Evolutionary conservation across 2,329 filamentous ascomycete genomes (phyloP), one percentile per base, ranked within the genome.

Genomic region (Fusarium papillatum): DNA sequence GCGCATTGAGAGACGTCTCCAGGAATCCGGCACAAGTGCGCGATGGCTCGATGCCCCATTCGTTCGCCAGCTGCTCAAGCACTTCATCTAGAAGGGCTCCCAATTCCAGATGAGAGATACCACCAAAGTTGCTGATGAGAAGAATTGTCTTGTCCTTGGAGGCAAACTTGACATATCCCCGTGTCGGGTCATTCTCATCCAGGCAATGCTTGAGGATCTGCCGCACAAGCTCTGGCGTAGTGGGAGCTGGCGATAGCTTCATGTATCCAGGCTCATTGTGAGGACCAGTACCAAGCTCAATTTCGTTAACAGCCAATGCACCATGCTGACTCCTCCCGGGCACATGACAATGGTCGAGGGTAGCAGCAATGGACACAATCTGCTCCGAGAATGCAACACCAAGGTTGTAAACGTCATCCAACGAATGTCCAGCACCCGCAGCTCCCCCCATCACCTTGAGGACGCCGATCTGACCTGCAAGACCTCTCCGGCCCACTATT

Each of bases 1-100:
- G 89, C 0, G 92, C 93, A 75, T 95, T 94, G 78, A 95, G 87
- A 19, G 92, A 94, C 0, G 93, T 94, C 88, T 94, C 93, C 68
- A 93, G 88, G 34, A 90, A 92, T 2, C 93, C 93, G 0, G 88
- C 85, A 64, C 90, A 87, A 64, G 93, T 88, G 36, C 93, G 87
- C 5, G 87, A 86, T 0, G 89, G 89, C 59, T 84, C 81, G 7
- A 90, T 85, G 8, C 84, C 83, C 87, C 88, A 91, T 70, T 85
- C 80, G 1, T 69, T 73, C 9, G 82, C 83, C 14, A 91, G 82
- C 78, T 91, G 89, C 41, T 85, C 84, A 9, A 90, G 84, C 14
- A 90, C 80, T 80, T 91, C 89, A 69, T 90, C 86, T 16, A 88
- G 83, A 6, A 90, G 82, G 1, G 89, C 90, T 9, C 88, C 87